These are phyloP conservation scores for Thielaviopsis ethacetica DNA, from an alignment of 2,329 filamentous ascomycete species.

Conservation along the genomic window DNA sequence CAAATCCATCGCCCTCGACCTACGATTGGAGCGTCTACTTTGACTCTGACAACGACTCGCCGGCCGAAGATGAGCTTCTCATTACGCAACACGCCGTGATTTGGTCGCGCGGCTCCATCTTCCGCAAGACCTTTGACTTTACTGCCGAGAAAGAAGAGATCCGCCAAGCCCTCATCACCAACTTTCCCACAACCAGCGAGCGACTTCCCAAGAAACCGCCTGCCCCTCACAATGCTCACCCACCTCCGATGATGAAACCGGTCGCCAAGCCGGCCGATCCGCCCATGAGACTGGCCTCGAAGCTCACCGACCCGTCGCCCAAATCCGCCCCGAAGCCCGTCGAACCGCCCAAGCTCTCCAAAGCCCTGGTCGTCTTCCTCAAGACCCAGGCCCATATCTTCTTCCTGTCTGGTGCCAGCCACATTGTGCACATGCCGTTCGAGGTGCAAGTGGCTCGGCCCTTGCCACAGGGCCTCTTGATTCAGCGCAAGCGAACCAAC, in stretches of 20 bases:
- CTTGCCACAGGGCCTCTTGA: slow-evolving; percentile 64
- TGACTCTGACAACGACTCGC: slow-evolving; percentile 23
- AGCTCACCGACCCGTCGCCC: background rate
- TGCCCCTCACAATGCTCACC: background rate
- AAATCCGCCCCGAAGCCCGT: background rate
- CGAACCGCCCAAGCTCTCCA: slow-evolving; percentile 15
- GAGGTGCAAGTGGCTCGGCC: slow-evolving; percentile 80
- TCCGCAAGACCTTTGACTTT: slow-evolving; percentile 76
- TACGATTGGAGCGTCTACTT: slow-evolving; percentile 59
- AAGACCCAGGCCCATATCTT: slow-evolving; percentile 88
- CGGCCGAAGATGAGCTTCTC: slow-evolving; percentile 62
- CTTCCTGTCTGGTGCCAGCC: slow-evolving; percentile 72
- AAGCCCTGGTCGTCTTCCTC: slow-evolving; percentile 77
- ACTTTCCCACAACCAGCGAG: slow-evolving; percentile 39
- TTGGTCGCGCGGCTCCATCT: slow-evolving; percentile 74
- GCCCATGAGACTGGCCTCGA: background rate
- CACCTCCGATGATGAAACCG: background rate
- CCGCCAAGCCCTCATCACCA: slow-evolving; percentile 70
- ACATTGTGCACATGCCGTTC: slow-evolving; percentile 87
- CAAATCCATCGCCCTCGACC: slow-evolving; percentile 44
- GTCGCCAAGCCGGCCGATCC: no score
- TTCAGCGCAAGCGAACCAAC: slow-evolving; percentile 58
- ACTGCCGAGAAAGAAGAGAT: slow-evolving; percentile 75
- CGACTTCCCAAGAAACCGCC: background rate
- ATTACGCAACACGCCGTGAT: slow-evolving; percentile 61